These are phyloP conservation scores for Xanthoparmelia taractica DNA, from an alignment of 495 filamentous ascomycete genomes.

Conservation along the genomic window DNA sequence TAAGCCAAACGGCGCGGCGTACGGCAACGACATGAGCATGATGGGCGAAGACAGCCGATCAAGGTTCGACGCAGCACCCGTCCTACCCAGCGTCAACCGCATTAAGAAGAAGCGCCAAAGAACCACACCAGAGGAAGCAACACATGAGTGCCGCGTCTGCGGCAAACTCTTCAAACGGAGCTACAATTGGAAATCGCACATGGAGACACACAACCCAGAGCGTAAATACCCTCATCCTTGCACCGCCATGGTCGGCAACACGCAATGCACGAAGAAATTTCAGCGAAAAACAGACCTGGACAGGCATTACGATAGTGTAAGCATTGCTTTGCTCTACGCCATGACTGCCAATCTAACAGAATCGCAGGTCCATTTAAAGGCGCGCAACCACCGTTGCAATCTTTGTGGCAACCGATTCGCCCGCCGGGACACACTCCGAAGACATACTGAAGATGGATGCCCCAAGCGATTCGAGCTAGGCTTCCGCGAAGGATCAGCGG, in stretches of 20 bases:
- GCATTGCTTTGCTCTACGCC: conserved; percentile 23
- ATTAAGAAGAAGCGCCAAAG: conserved; percentile 43
- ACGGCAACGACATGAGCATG: conserved; percentile 15
- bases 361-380: conserved; percentile 59
- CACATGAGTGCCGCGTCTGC: conserved; percentile 68
- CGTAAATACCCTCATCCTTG: conserved; percentile 65
- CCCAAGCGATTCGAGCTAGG: conserved; percentile 58
- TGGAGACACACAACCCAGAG: conserved; percentile 80
- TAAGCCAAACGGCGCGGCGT: conserved; percentile 10
- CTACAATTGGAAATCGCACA: conserved; percentile 86
- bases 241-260: conserved; percentile 44
- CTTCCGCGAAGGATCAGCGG: conserved; percentile 21
- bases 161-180: conserved; percentile 74
- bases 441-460: conserved; percentile 76
- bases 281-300: conserved; percentile 79
- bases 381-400: conserved; percentile 61
- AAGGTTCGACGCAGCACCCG: conserved; percentile 20
- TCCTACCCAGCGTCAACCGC: conserved; percentile 26
- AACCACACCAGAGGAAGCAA: conserved; percentile 67
- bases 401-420: conserved; percentile 70
- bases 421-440: conserved; percentile 73
- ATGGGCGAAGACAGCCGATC: conserved; percentile 19
- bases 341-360: conserved; percentile 20
- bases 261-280: conserved; percentile 57
- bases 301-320: conserved; percentile 72